These are phyloP conservation scores for Urtica urens DNA, from an alignment of 306 rosid species.

Conservation along the genomic window DNA sequence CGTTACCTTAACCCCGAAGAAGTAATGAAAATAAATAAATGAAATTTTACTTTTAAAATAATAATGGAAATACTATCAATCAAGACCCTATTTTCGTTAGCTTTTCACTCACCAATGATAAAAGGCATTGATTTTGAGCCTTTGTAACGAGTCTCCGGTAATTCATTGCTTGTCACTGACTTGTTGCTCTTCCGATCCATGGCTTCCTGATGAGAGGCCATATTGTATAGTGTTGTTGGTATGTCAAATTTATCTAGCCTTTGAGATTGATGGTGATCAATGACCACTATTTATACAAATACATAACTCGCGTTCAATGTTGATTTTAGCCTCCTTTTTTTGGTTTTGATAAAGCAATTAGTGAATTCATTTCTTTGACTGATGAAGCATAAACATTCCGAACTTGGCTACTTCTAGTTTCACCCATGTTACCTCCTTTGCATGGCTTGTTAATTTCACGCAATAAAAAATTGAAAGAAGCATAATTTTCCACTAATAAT, in stretches of 20 bases:
- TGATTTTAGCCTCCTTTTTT: too few species aligned
- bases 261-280: background rate
- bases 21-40: background rate
- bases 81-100: conserved; percentile 17
- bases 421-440: too few species aligned
- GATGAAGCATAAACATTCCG: too few species aligned
- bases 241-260: background rate
- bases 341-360: too few species aligned
- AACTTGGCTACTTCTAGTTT: too few species aligned
- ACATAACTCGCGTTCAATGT: too few species aligned
- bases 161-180: conserved; percentile 13
- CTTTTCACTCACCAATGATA: conserved; percentile 51
- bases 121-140: conserved; percentile 81
- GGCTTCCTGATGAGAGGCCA: background rate
- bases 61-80: conserved; percentile 38
- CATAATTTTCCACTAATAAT: too few species aligned
- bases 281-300: background rate
- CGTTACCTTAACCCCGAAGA: conserved; percentile 80
- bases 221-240: too few species aligned
- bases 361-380: too few species aligned
- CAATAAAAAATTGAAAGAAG: too few species aligned
- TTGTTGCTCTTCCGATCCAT: conserved; percentile 28
- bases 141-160: conserved; percentile 27
- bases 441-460: too few species aligned
- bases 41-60: conserved; percentile 22